Evolutionary conservation across 2,329 filamentous ascomycete species (phyloP).

Genomic region (Westerdykella sp.): DNA sequence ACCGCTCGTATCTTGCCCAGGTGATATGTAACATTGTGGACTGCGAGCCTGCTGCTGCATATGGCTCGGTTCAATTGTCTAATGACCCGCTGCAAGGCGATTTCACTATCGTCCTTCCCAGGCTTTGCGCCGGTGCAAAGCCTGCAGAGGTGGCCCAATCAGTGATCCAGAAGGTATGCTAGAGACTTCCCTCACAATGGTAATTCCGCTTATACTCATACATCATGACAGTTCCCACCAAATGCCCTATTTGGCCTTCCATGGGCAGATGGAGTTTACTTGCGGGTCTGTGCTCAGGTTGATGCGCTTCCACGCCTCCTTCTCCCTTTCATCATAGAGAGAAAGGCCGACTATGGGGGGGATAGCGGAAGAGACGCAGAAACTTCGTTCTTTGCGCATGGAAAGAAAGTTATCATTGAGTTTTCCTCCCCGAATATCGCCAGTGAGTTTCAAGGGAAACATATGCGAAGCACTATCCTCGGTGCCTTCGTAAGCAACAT

Average conservation of each 20-base stretch:
- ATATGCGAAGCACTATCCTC: slow-evolving; percentile 62
- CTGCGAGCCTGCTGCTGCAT: slow-evolving; percentile 14
- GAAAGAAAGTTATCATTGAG: slow-evolving; percentile 52
- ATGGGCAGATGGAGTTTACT: slow-evolving; percentile 53
- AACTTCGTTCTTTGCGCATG: no score
- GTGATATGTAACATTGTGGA: slow-evolving; percentile 11
- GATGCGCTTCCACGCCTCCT: slow-evolving; percentile 53
- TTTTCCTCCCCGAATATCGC: slow-evolving; percentile 73
- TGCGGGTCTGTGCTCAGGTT: slow-evolving; percentile 62
- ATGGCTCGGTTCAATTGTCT: slow-evolving; percentile 23
- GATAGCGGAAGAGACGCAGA: slow-evolving; percentile 19
- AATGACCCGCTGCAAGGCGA: slow-evolving; percentile 30
- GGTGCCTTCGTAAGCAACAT: slow-evolving; percentile 57
- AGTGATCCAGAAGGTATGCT: slow-evolving; percentile 19
- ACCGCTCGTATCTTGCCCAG: slow-evolving; percentile 18
- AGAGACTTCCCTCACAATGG: no score
- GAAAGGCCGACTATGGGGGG: slow-evolving; percentile 50
- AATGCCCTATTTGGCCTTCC: slow-evolving; percentile 61
- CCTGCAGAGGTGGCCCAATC: slow-evolving; percentile 10
- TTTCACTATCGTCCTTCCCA: slow-evolving; percentile 22
- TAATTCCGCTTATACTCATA: neutral
- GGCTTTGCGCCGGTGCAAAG: slow-evolving; percentile 19
- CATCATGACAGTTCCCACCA: slow-evolving; percentile 54
- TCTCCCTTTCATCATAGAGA: slow-evolving; percentile 56
- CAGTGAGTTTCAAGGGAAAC: slow-evolving; percentile 61